Base-by-base conservation (phyloP, 2,329 filamentous ascomycete species). In the Alternaria conjuncta region DNA sequence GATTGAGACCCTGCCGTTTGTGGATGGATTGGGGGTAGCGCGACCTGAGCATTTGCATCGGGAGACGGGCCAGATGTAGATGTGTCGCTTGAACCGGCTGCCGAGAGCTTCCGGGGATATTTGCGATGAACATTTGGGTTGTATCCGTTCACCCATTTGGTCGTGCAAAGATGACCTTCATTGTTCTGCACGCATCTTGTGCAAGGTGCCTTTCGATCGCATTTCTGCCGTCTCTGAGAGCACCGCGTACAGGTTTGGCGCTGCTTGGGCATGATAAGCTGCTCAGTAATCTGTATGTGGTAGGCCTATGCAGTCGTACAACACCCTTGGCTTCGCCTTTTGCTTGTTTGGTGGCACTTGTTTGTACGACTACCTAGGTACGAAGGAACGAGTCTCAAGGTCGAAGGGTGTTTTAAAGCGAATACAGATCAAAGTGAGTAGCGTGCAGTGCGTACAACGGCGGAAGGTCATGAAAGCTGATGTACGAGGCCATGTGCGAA, bases 121-220 rank as follows among this genome's bases (percentile, higher is more conserved):
- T 73, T 76, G 28, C 75, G 68, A 56, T 79, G 76, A 15, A 79
- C 63, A 15, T 65, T 61, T 15, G 75, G 73, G 57, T 79, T 71
- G 64, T 78, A 79, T 10, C 75, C 76, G 47, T 75, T 65, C 9
- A 66, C 63, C 76, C 76, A 79, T 61, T 74, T 68, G 10, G 71
- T 75, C 21, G 73, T 77, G 68, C 76, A 79, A 10, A 78, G 64
- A 49, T 78, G 72, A 12, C 66, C 65, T 63, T 78, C 75, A 28
- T 74, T 74, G 55, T 79, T 76, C 36, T 72, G 71, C 3, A 77
- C 62, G 47, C 76, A 79, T 57, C 76, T 65, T 21, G 58, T 67
- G 47, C 70, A 72, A 8, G 70, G 70, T 8, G 63, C 50, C 57
- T 75, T 76, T 10, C 75, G 70, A 64, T 79, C 75, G 54, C 76